These are phyloP conservation scores for Apodospora peruviana DNA, from an alignment of 495 filamentous ascomycete genomes.

Conservation along the genomic window DNA sequence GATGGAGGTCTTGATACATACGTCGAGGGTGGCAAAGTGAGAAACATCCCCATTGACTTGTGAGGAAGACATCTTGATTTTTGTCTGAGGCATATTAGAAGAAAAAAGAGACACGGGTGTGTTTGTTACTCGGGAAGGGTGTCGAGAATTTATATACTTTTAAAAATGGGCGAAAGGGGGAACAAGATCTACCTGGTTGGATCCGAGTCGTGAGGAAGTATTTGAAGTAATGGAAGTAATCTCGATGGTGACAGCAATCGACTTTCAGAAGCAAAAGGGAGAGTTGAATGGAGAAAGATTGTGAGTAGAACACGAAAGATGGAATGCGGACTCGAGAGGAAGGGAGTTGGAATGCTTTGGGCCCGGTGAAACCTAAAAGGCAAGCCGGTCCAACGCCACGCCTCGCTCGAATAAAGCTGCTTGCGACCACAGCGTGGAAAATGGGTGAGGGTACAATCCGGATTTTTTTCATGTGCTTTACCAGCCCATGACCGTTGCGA, in stretches of 20 bases:
- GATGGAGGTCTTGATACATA: conserved; percentile 5
- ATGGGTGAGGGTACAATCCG: neutral
- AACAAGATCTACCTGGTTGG: neutral
- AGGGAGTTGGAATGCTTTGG: neutral
- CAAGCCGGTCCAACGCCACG: neutral
- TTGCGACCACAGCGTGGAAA: neutral
- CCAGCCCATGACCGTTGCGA: neutral
- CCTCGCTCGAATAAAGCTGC: neutral
- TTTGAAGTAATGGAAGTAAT: neutral
- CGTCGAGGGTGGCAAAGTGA: conserved; percentile 20
- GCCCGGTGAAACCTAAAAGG: neutral
- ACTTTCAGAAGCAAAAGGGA: neutral
- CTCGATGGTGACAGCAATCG: neutral
- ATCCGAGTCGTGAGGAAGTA: no score
- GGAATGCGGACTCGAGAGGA: neutral
- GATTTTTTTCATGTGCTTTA: neutral
- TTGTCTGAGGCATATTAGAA: conserved; percentile 13
- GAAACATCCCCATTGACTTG: conserved; percentile 26
- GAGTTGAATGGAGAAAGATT: neutral
- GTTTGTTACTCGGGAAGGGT: no score
- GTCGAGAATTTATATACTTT: neutral
- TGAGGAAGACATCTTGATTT: conserved; percentile 16
- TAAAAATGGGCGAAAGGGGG: neutral
- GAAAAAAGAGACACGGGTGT: no score
- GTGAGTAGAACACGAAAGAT: neutral